Percentiles rank a stretch among this genome's conserved stretches.
Conservation (phyloP, 306 rosid species). For the Cucurbita ficifolia region DNA sequence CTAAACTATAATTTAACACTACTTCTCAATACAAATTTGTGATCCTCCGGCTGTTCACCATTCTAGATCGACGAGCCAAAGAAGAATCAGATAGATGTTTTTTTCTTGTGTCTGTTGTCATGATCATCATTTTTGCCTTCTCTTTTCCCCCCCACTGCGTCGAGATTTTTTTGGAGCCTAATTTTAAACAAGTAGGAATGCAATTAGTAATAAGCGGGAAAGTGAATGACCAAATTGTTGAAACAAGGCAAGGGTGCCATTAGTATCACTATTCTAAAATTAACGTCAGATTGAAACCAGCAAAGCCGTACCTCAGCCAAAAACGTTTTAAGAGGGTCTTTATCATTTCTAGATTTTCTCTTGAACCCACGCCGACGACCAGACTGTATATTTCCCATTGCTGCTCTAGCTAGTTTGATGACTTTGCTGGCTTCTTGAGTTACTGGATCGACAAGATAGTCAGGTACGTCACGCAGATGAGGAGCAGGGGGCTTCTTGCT, state of each 20-base stretch:
- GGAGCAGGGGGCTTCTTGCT: constrained; percentile 85
- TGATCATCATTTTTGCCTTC: constrained; percentile 23
- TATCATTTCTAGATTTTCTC: constrained; percentile 32
- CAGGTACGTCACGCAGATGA: constrained; percentile 73
- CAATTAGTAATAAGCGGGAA: neutral
- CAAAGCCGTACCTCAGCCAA: constrained; percentile 25
- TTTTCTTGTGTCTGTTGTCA: constrained; percentile 24
- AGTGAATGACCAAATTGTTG: neutral
- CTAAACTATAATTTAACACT: neutral
- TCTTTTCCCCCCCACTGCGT: constrained; percentile 11
- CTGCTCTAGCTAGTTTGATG: constrained; percentile 64
- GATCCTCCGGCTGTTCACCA: neutral
- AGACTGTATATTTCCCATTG: constrained; percentile 35
- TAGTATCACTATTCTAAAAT: neutral
- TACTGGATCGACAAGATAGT: constrained; percentile 55
- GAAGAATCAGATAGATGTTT: constrained; percentile 15
- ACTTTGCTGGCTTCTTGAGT: constrained; percentile 72
- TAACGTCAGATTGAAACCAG: neutral
- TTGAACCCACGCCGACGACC: constrained; percentile 22
- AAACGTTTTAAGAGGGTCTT: constrained; percentile 50
- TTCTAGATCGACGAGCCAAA: neutral
- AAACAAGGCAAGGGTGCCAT: neutral
- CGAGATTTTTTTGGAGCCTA: constrained; percentile 37
- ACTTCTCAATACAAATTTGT: neutral
- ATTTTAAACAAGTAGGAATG: constrained; percentile 1